Evolutionary conservation across 139 green algal genomes (phyloP), one percentile per base, ranked within the genome.

Genomic region (Volvox reticuliferus): DNA sequence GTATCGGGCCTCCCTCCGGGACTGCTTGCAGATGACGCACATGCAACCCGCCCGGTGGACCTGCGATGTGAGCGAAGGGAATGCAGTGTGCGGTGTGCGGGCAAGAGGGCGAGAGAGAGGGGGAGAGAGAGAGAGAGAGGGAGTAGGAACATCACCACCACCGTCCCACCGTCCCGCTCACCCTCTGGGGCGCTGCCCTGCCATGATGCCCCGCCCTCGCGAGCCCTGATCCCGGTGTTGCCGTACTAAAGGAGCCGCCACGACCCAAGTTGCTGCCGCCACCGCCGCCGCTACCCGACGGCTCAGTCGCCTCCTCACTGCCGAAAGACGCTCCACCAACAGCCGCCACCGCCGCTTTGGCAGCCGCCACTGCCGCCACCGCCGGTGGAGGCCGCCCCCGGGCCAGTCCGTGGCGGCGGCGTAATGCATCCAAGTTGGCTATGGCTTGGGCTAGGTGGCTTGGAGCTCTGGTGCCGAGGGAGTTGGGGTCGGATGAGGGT

Each of bases 11-110:
- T 92, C 92, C 32, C 88, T 94, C 18, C 95, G 90, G 16, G 93
- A 88, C 94, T 99, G 96, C 93, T 97, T 97, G 94, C 97, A 99
- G 32, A 98, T 96, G 62, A 97, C 89, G 93, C 97, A 98, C 92
- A 94, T 89, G 93, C 97, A 99, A 67, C 92, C 93, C 17, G 93
- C 76, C 1, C 94, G 92, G 92, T 99, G 97, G 1, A 87, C 62
- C 75, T 82, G 82, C 36, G 24, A 28, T 12, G 62, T 20, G 62
- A 30, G 14, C 14, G 32, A 77, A 30, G 76, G 76, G 76, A 20
- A 82, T 2, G 33, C 67, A 75, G 3, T 26, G 67, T 26, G 67
- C 22, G 22, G 24, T 5, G 14, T 12, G 67, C 6, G 67, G 67
- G 22, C 2, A 26, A 28, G 24, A 75, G 67, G 22, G 22, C 6